Evolutionary conservation across 805 yeast genomes (phyloP).

Genomic region (Candida sphagnicola): DNA sequence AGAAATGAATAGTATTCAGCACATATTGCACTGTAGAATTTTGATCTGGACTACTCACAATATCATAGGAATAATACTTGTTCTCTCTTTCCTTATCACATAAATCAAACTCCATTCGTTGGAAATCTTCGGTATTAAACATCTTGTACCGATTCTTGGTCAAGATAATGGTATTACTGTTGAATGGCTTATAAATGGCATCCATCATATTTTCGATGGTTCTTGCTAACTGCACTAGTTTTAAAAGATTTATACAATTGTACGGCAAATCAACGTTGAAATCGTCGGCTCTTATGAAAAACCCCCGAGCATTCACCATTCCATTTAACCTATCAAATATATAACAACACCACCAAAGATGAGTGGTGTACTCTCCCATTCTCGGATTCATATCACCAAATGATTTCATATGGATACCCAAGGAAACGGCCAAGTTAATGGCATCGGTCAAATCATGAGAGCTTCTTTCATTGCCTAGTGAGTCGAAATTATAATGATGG

Average conservation of each 20-base stretch:
- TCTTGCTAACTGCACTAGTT: constrained; percentile 24
- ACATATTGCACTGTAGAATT: constrained; percentile 11
- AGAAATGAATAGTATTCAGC: constrained; percentile 18
- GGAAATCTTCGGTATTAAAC: constrained; percentile 24
- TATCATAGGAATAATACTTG: constrained; percentile 1
- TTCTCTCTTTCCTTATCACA: constrained; percentile 18
- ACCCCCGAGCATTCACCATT: constrained; percentile 20
- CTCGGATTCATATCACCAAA: constrained; percentile 2
- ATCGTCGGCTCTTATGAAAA: constrained; percentile 27
- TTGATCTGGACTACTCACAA: neutral
- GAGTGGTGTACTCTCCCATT: constrained; percentile 15
- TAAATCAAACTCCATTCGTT: constrained; percentile 20
- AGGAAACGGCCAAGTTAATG: constrained; percentile 20
- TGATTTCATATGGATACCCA: constrained; percentile 24
- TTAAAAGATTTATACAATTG: constrained; percentile 18
- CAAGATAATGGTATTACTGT: constrained; percentile 11
- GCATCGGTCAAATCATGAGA: constrained; percentile 28
- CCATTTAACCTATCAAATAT: constrained; percentile 31
- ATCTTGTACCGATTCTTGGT: constrained; percentile 13
- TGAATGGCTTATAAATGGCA: constrained; percentile 20
- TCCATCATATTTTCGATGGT: constrained; percentile 21
- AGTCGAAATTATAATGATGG: constrained; percentile 22
- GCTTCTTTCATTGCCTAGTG: constrained; percentile 26
- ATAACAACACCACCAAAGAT: constrained; percentile 33
- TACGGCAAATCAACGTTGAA: constrained; percentile 30